A percentile compares a stretch with the other conserved stretches of the same genome.
Conservation (phyloP, 202 grass and related monocot genomes). For the Dendrocalamus latiflorus region DNA sequence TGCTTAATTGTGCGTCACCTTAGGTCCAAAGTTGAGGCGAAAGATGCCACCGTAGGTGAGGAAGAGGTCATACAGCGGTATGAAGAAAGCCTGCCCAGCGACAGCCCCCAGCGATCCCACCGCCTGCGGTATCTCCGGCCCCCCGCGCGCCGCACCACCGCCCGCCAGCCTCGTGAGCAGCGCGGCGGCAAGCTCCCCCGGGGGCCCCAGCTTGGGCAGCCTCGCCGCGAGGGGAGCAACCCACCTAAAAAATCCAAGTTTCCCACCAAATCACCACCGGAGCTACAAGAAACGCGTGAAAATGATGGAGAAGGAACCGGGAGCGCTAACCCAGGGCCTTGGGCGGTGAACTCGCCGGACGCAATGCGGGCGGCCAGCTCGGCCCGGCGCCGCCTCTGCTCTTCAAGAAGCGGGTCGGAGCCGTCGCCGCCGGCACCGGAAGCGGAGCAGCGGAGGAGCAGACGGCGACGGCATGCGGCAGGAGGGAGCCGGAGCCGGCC, state of each 20-base stretch:
- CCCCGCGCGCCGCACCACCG: background rate
- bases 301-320: background rate
- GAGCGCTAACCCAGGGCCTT: slow-evolving; percentile 43
- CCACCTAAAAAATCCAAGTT: slow-evolving; percentile 48
- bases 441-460: slow-evolving; percentile 41
- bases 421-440: slow-evolving; percentile 21
- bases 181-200: slow-evolving; percentile 42
- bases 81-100: slow-evolving; percentile 70
- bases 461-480: background rate
- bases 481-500: slow-evolving; percentile 15
- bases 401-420: too few species aligned
- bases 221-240: slow-evolving; percentile 32
- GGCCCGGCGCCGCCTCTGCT: slow-evolving; percentile 50
- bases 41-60: slow-evolving; percentile 93
- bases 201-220: slow-evolving; percentile 44
- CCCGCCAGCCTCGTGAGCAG: slow-evolving; percentile 50
- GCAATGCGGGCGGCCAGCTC: slow-evolving; percentile 79
- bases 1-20: slow-evolving; percentile 27
- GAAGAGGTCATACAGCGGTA: slow-evolving; percentile 88
- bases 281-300: background rate
- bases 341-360: slow-evolving; percentile 89
- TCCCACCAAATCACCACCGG: background rate
- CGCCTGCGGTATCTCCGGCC: slow-evolving; percentile 63
- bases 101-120: slow-evolving; percentile 55
- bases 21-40: slow-evolving; percentile 86